Base-by-base conservation (phyloP, 768 basidiomycete species). In the Tubosaeta brunneosetosa region DNA sequence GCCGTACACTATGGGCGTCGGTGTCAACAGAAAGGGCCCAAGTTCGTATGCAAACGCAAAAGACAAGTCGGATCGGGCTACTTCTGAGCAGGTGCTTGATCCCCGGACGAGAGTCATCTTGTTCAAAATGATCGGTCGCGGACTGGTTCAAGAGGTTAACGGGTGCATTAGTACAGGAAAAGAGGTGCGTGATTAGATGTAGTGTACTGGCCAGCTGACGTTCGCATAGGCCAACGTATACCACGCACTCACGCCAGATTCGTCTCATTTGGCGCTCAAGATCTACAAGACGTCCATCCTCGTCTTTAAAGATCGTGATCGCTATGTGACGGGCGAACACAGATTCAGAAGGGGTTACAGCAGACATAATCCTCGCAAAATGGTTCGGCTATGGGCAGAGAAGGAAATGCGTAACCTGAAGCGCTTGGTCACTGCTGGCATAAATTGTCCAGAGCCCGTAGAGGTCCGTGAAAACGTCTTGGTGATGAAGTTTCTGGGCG, bases 271-370 rank as follows among this genome's bases (percentile, higher is more conserved):
- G 40, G 97, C 97, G 0, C 80, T 98, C 54, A 99, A 99, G 69
- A 93, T 99, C 54, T 99, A 94, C 77, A 97, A 98, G 68, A 99
- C 97, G 1, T 97, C 94, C 25, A 98, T 99, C 57, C 83, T 99
- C 9, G 78, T 93, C 9, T 99, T 99, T 78, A 95, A 97, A 69
- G 92, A 97, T 59, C 84, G 97, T n/a, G 91, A 94, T 62, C 87
- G 88, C 52, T 99, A 99, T 68, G 94, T 98, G 37, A 85, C 88
- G 0, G 97, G 97, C 47, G 95, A 98, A 68, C 85, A 88, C 67
- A 85, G 97, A n/a, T 98, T 98, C 74, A 79, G 91, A 44, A 81
- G 86, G 51, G 94, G 94, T 25, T 92, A 92, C 70, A 85, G 82
- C 62, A 85, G 86, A 52, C 84, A 80, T 55, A 99, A 98, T 66